Base-by-base conservation (phyloP, 257 asterid genomes). In the Solanum verrucosum region DNA sequence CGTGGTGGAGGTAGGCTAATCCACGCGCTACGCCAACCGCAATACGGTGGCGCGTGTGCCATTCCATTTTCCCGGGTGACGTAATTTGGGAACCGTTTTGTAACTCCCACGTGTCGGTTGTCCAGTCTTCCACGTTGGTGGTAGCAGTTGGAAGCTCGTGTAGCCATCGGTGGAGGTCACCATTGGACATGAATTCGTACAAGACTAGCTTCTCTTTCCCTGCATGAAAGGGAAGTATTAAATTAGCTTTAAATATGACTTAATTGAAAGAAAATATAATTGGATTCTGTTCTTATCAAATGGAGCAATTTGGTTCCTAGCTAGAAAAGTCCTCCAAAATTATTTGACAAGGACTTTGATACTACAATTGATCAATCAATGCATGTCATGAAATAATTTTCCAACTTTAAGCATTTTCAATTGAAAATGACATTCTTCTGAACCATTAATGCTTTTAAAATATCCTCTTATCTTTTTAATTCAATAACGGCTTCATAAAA, bases 21-120 rank as follows among this genome's bases (percentile, higher is more conserved):
- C 98, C 99, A 44, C 99, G 98, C 15, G 99, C 99, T 35, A 95
- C 93, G n/a, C 99, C 99, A 11, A 96, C 96, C 0, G 99, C 98
- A 23, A 97, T 94, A 78, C 94, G 98, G 95, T 97, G 99, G 96
- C 98, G 98, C 93, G 97, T 95, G 94, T 82, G 93, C 99, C 99
- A 97, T 60, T 93, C 99, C 91, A 93, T 59, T 77, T 92, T 93
- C 25, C 92, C 96, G 13, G 98, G 95, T 0, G 95, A 89, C 1
- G 92, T 15, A 20, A 23, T 21, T 14, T 88, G 90, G 46, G 94
- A 13, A 33, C 89, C 94, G 5, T 74, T 87, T 21, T 91, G 98
- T 49, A 92, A 88, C 90, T 96, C 98, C 99, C 98, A 97, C 31
- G 98, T 94, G 93, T 97, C 99, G 59, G 91, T 88, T 87, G 96